Evolutionary conservation across 176 grass and related monocot species (phyloP).

Genomic region (Avena atlantica): DNA sequence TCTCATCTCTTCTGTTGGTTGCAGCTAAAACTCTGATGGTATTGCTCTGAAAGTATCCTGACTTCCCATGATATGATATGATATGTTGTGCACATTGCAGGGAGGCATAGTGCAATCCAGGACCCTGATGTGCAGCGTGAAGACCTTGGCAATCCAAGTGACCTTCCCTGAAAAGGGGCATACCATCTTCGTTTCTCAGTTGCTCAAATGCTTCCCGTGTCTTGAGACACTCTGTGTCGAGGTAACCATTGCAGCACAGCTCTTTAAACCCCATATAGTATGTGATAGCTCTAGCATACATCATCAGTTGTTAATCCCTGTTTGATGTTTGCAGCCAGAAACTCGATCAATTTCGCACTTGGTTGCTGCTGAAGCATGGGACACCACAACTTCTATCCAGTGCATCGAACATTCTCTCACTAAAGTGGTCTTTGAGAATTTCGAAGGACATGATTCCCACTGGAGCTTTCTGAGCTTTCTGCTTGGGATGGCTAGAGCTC

Average conservation of each 20-base stretch:
- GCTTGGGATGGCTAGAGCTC: constrained; percentile 42
- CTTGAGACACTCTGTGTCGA: constrained; percentile 47
- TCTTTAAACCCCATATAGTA: background rate
- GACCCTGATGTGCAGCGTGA: constrained; percentile 47
- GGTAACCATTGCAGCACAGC: background rate
- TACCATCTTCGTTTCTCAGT: constrained; percentile 32
- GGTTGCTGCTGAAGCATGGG: constrained; percentile 31
- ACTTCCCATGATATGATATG: background rate
- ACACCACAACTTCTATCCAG: constrained; percentile 36
- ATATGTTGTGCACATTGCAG: constrained; percentile 22
- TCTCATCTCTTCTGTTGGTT: background rate
- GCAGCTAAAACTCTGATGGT: background rate
- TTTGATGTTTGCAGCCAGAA: constrained; percentile 43
- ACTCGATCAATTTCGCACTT: background rate
- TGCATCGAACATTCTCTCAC: constrained; percentile 45
- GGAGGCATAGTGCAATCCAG: constrained; percentile 42
- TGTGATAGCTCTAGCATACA: background rate
- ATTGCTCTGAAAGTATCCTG: background rate
- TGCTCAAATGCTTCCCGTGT: constrained; percentile 59
- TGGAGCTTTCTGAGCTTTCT: constrained; percentile 43
- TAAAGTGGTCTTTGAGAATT: constrained; percentile 48
- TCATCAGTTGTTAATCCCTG: background rate
- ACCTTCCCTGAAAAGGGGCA: constrained; percentile 43
- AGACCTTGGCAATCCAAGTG: constrained; percentile 51
- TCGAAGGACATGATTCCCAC: constrained; percentile 34